Percentiles rank a stretch among this genome's conserved stretches.
phyloP scores from a whole-genome alignment of 108 stramenopile species.

The Nitzschia palea region DNA sequence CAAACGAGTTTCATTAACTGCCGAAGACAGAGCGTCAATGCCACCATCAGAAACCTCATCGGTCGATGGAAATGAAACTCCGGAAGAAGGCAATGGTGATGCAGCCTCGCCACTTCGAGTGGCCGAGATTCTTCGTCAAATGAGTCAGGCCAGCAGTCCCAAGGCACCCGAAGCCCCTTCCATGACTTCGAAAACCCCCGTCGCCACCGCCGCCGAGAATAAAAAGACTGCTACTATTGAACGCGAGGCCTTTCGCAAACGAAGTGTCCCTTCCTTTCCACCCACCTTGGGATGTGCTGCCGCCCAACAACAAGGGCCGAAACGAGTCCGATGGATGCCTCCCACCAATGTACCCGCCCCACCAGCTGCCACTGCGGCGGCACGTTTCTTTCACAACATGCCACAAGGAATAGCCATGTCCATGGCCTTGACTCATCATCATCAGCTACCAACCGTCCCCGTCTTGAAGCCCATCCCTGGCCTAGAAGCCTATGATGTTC shows the following conservation, averaged over 20 bases:
- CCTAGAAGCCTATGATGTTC: constrained; percentile 8
- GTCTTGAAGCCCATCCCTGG: background rate
- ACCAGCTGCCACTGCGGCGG: too few relatives aligned
- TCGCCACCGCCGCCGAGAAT: too few relatives aligned
- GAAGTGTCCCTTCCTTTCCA: background rate
- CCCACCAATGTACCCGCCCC: too few relatives aligned
- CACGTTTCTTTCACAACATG: too few relatives aligned
- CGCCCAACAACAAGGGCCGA: too few relatives aligned
- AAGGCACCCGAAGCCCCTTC: too few relatives aligned
- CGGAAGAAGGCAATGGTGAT: background rate
- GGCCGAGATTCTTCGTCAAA: constrained; percentile 11
- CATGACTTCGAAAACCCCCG: too few relatives aligned
- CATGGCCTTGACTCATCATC: too few relatives aligned
- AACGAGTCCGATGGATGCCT: too few relatives aligned
- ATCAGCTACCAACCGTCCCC: background rate
- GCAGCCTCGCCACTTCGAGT: background rate
- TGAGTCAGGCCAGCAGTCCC: constrained; percentile 2
- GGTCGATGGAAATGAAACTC: background rate
- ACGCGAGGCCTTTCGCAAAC: background rate
- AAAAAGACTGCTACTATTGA: too few relatives aligned
- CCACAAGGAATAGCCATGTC: too few relatives aligned
- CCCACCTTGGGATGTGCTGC: too few relatives aligned
- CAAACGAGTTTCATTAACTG: constrained; percentile 6
- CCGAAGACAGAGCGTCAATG: background rate
- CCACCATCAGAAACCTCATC: background rate